Evolutionary conservation across 2,329 filamentous ascomycete genomes (phyloP), one percentile per base, ranked within the genome.

Genomic region (Ascochyta fabae): DNA sequence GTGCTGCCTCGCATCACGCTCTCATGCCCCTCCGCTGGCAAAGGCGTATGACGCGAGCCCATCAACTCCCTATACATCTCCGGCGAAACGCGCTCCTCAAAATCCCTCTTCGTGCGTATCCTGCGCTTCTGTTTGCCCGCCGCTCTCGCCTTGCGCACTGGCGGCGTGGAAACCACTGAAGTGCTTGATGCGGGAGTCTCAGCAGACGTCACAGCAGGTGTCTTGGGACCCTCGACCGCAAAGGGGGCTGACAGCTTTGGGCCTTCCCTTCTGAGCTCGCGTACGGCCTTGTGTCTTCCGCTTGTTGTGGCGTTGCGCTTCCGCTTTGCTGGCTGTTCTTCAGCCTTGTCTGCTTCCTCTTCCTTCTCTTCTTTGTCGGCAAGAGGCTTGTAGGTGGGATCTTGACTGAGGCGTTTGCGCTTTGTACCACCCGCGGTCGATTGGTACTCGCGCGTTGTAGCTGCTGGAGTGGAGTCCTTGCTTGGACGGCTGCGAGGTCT

Each of bases 51-150:
- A 10, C 52, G 44, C 41, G 12, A n/a, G 4, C 22, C n/a, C 35
- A 46, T 46, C 16, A 46, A 34, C 35, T 50, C 15, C 1, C 9
- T 19, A 12, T 31, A 46, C 19, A 8, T 42, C 41, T 55, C 46
- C 4, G 35, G 46, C 23, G 34, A 29, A 3, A 54, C 52, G 3
- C 33, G 33, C 40, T 49, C 45, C 24, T 49, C 46, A 9, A 41
- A 45, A n/a, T 43, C 45, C 4, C 31, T 16, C 41, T 54, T 54
- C 6, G 52, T 45, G 3, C 44, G 43, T 22, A 27, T 26, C 22
- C 19, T 45, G 1, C 45, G 27, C n/a, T 48, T 31, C 41, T 50
- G 44, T 29, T 46, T 50, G 9, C 41, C 46, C 43, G 41, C 46
- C 9, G 35, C 15, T 9, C 23, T 34, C 4, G 52, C 52, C 7